phyloP scores from a whole-genome alignment of 345 rosid genomes.

The Camelina hispida region DNA sequence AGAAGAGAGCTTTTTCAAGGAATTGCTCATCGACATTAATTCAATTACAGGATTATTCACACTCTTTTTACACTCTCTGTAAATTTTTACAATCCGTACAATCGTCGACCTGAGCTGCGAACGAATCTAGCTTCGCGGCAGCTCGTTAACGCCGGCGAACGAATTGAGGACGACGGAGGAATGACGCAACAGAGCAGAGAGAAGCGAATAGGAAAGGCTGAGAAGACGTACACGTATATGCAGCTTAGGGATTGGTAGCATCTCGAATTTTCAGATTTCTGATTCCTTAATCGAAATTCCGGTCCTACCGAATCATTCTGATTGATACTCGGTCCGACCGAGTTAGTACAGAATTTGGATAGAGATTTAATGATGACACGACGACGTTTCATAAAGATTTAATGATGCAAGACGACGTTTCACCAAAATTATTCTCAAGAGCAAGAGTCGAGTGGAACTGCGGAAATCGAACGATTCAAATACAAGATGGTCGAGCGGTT shows the following conservation, averaged over 20 bases:
- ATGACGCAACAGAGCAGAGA: not conserved
- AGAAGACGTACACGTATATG: slow-evolving; percentile 16
- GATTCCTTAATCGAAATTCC: slow-evolving; percentile 25
- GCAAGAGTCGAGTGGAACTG: too few relatives aligned
- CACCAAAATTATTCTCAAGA: not conserved
- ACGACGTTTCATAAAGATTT: too few relatives aligned
- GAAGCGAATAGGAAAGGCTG: slow-evolving; percentile 10
- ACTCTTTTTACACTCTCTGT: not conserved
- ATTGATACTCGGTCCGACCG: not conserved
- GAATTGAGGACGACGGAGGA: slow-evolving; percentile 5
- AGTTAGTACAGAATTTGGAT: not conserved
- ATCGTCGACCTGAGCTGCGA: not conserved
- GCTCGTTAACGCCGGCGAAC: slow-evolving; percentile 7
- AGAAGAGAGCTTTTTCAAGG: slow-evolving; percentile 53
- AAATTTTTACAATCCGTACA: not conserved
- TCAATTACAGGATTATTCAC: slow-evolving; percentile 1
- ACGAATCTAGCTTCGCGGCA: not conserved
- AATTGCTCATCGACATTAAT: slow-evolving; percentile 49
- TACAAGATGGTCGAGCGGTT: not conserved
- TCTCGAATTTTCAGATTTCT: slow-evolving; percentile 26
- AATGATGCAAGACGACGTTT: too few relatives aligned
- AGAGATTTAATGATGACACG: not conserved
- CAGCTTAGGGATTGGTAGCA: not conserved
- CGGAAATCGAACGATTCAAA: not conserved
- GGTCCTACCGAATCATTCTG: slow-evolving; percentile 31